Base-by-base conservation (phyloP, 208 protist species). In the Jaenimonas drosophilae region DNA sequence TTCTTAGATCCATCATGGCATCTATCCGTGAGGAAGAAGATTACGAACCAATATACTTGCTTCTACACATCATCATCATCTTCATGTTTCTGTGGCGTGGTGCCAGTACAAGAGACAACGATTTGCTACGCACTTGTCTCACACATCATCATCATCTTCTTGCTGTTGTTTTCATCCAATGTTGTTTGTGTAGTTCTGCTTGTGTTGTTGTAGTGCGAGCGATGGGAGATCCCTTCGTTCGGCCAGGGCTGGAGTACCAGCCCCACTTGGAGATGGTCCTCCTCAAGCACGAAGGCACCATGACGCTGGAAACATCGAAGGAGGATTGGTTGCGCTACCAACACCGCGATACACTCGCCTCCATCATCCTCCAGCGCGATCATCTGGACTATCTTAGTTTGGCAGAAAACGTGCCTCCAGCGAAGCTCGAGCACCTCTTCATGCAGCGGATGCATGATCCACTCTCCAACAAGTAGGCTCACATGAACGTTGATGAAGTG, bases 141-240 rank as follows among this genome's bases (percentile, higher is more conserved):
- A 34, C 14, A 34, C 14, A 16, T 34, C 14, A 34, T 34, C 11
- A 9, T 16, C 14, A 34, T 34, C 14, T 14, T 34, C 31, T 16
- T 14, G 14, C 31, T 16, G 14, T 14, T 34, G 31, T 34, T 34
- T 9, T 14, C 31, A 14, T 34, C 31, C 31, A 9, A 16, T 34
- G 9, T 34, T 14, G 9, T 34, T 34, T 45, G 4, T 36, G 4
- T 40, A 7, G 3, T 46, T 7, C 24, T 29, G 41, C 5, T 31
- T 50, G 6, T 19, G 11, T 29, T 14, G 44, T 49, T 4, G 17
- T 24, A 6, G 70, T 27, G 49, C 31, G n/a, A n/a, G 27, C 21
- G 14, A 76, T 94, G 85, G 85, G 85, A n/a, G 85, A 94, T 45
- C 85, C 85, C 2, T 90, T 88, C 62, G 85, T 94, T 38, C 70